These are phyloP conservation scores for Aspergillus sp. DNA, from an alignment of 2,329 filamentous ascomycete species.

Conservation along the genomic window DNA sequence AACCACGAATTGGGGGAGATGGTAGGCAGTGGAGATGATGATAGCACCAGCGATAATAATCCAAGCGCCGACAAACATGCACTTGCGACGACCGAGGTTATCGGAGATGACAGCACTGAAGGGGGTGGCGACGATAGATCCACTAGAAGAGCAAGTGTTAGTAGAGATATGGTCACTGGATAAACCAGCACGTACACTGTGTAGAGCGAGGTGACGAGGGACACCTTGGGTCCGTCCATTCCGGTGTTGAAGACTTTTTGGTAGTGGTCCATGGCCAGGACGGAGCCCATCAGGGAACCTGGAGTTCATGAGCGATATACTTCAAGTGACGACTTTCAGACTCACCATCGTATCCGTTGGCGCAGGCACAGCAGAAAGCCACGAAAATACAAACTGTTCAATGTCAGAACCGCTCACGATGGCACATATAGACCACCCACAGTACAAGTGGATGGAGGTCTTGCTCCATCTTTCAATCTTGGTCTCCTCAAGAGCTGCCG, in stretches of 20 bases:
- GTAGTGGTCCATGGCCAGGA: not conserved
- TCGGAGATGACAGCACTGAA: slow-evolving; percentile 48
- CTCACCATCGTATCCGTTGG: not conserved
- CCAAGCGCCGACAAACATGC: slow-evolving; percentile 46
- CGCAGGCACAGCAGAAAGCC: slow-evolving; percentile 26
- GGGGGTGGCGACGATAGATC: slow-evolving; percentile 34
- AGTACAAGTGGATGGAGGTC: slow-evolving; percentile 28
- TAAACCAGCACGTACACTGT: not conserved
- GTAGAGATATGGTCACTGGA: not conserved
- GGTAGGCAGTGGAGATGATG: slow-evolving; percentile 39
- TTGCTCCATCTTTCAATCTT: slow-evolving; percentile 38
- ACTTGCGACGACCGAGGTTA: slow-evolving; percentile 43
- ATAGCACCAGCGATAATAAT: slow-evolving; percentile 48
- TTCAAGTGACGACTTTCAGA: not conserved
- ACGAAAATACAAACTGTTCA: slow-evolving; percentile 43
- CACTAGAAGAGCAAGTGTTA: slow-evolving; percentile 27
- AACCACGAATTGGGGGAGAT: slow-evolving; percentile 42
- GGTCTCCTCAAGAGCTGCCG: slow-evolving; percentile 46
- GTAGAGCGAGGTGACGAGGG: not conserved
- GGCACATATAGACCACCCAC: slow-evolving; percentile 13
- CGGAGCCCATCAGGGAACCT: not conserved
- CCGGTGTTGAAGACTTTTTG: not conserved
- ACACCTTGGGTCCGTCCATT: not conserved
- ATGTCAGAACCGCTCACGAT: slow-evolving; percentile 4
- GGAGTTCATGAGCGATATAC: not conserved